These are phyloP conservation scores for Pythium coloratum DNA, from an alignment of 352 stramenopile genomes.

Conservation along the genomic window DNA sequence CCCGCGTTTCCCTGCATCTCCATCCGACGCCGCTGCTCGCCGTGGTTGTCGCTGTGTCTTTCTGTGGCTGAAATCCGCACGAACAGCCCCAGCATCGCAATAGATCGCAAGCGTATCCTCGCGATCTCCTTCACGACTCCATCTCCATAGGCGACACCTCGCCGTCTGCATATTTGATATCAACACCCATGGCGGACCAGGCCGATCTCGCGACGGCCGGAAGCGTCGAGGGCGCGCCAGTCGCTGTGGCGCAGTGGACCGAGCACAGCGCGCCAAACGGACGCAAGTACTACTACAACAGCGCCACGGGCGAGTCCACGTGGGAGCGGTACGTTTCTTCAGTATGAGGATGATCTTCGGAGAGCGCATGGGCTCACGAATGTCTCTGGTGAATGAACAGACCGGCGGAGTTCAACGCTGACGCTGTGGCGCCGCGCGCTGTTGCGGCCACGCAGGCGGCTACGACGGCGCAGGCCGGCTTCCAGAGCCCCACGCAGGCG, in stretches of 20 bases:
- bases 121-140: constrained; percentile 1
- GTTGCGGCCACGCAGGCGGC: constrained; percentile 36
- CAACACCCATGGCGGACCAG: constrained; percentile 64
- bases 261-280: constrained; percentile 91
- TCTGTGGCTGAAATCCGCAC: neutral
- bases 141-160: constrained; percentile 5
- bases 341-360: neutral
- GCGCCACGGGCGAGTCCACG: constrained; percentile 85
- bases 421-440: constrained; percentile 15
- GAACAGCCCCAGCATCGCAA: neutral
- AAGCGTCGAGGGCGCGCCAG: constrained; percentile 34
- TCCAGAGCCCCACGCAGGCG: constrained; percentile 23
- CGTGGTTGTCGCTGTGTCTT: constrained; percentile 3
- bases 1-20: neutral
- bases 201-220: constrained; percentile 48
- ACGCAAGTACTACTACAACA: constrained; percentile 93
- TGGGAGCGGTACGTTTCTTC: constrained; percentile 74
- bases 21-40: neutral
- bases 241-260: constrained; percentile 69
- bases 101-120: constrained; percentile 20
- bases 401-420: constrained; percentile 45
- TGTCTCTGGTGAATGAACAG: constrained; percentile 24
- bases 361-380: neutral
- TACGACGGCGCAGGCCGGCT: constrained; percentile 30
- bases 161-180: constrained; percentile 31